A percentile compares a stretch with the other conserved stretches of the same genome.
phyloP scores from a whole-genome alignment of 805 yeast genomes.

The Blastobotrys americana region DNA sequence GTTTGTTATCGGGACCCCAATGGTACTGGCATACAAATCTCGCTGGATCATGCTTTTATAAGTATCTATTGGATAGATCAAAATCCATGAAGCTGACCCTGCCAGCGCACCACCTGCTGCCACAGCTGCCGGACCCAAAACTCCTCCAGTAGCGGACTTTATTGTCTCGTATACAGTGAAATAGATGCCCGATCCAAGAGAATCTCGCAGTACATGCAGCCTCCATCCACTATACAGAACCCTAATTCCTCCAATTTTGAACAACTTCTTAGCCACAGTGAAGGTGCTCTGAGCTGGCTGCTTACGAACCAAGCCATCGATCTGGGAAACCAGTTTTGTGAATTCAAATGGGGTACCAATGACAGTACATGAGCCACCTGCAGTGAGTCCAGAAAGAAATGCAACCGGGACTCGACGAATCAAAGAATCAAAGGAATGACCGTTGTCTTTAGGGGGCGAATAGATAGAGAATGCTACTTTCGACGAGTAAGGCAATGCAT shows the following conservation, averaged over 20 bases:
- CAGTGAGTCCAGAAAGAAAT: conserved; percentile 48
- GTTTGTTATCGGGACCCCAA: conserved; percentile 39
- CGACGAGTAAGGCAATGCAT: conserved; percentile 36
- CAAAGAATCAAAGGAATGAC: conserved; percentile 6
- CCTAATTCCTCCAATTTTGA: conserved; percentile 48
- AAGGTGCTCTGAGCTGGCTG: conserved; percentile 28
- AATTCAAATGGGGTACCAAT: conserved; percentile 81
- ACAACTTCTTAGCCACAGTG: conserved; percentile 45
- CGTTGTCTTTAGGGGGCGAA: conserved; percentile 9
- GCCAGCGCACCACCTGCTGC: conserved; percentile 73
- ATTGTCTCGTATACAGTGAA: conserved; percentile 69
- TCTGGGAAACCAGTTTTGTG: conserved; percentile 74
- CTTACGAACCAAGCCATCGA: conserved; percentile 37
- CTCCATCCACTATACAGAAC: conserved; percentile 70
- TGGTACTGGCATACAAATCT: conserved; percentile 62
- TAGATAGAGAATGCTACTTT: conserved; percentile 16
- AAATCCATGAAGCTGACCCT: conserved; percentile 67
- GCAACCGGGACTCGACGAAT: conserved; percentile 19
- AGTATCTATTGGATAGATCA: conserved; percentile 77
- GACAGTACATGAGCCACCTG: conserved; percentile 48
- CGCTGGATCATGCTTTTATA: conserved; percentile 68
- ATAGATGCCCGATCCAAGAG: conserved; percentile 64
- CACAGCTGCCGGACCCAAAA: conserved; percentile 36
- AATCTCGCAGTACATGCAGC: conserved; percentile 59
- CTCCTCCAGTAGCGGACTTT: conserved; percentile 42